A percentile compares a stretch with the other conserved stretches of the same genome.
Conservation (phyloP, 108 stramenopile genomes). For the Nitzschia inconspicua region DNA sequence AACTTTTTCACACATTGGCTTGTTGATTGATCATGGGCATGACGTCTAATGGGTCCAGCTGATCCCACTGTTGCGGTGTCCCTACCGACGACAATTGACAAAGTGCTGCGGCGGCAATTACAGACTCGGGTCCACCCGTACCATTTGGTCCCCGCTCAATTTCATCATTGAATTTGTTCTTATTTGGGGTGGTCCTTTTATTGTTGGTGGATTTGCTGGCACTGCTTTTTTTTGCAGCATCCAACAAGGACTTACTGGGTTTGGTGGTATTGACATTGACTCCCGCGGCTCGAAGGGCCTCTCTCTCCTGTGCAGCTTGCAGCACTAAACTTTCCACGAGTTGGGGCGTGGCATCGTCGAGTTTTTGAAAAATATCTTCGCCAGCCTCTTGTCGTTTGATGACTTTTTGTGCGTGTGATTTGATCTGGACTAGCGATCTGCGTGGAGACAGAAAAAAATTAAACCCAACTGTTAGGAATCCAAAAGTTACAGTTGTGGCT, state of each 20-base stretch:
- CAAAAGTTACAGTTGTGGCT: not conserved
- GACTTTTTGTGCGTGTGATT: constrained; percentile 63
- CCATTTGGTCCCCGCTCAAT: too few species aligned
- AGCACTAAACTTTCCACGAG: constrained; percentile 33
- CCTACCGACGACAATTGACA: constrained; percentile 37
- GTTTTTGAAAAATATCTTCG: constrained; percentile 45
- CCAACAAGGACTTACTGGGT: too few species aligned
- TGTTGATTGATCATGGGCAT: too few species aligned
- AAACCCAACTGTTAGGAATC: not conserved
- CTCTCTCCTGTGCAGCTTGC: constrained; percentile 25
- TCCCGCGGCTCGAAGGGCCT: constrained; percentile 9
- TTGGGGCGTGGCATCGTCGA: constrained; percentile 36
- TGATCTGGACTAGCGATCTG: constrained; percentile 59
- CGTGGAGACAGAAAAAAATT: not conserved
- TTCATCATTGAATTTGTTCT: not conserved
- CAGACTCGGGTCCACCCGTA: too few species aligned
- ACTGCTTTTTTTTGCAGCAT: not conserved
- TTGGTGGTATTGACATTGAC: not conserved
- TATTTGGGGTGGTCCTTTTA: not conserved
- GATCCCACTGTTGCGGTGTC: too few species aligned
- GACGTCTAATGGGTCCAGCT: too few species aligned
- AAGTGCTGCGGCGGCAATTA: constrained; percentile 41
- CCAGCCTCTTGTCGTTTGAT: constrained; percentile 47
- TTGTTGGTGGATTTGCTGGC: not conserved
- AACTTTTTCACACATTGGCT: too few species aligned